phyloP scores from a whole-genome alignment of 768 basidiomycete species.

The Hygrophorus russula region DNA sequence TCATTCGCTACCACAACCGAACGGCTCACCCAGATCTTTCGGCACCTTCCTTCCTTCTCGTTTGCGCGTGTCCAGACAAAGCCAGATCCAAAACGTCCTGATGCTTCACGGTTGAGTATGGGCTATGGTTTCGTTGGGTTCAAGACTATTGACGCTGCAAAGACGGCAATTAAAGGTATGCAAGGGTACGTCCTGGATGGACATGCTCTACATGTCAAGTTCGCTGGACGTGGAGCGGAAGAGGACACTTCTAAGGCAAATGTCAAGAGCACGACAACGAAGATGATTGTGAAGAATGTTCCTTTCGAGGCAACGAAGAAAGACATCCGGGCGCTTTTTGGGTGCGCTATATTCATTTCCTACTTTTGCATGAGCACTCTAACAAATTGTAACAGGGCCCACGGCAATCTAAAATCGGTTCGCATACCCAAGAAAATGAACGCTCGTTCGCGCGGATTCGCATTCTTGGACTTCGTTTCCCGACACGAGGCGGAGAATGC shows the following conservation, averaged over 20 bases:
- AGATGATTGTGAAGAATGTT: constrained; percentile 97
- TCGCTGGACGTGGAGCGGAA: constrained; percentile 76
- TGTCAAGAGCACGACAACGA: constrained; percentile 61
- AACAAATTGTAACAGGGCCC: constrained; percentile 40
- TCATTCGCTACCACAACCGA: constrained; percentile 85
- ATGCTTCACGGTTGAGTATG: constrained; percentile 64
- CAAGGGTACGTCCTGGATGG: constrained; percentile 82
- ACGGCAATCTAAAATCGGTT: constrained; percentile 90
- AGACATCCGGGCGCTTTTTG: constrained; percentile 82
- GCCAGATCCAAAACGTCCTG: constrained; percentile 67
- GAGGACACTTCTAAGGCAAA: constrained; percentile 30
- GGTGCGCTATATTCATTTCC: constrained; percentile 36
- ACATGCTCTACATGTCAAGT: constrained; percentile 72
- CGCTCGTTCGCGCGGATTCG: constrained; percentile 83
- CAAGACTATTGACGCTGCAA: constrained; percentile 60
- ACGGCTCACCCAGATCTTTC: constrained; percentile 57
- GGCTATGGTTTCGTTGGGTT: constrained; percentile 97
- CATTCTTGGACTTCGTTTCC: constrained; percentile 90
- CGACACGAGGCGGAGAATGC: constrained; percentile 86
- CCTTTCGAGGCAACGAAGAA: constrained; percentile 95
- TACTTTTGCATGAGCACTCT: background rate
- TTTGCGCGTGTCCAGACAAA: constrained; percentile 91
- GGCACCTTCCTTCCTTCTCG: constrained; percentile 64
- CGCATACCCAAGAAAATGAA: constrained; percentile 91
- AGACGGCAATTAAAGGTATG: constrained; percentile 63